Evolutionary conservation across 139 green algal genomes (phyloP).

Genomic region (Nannochloris sp.): DNA sequence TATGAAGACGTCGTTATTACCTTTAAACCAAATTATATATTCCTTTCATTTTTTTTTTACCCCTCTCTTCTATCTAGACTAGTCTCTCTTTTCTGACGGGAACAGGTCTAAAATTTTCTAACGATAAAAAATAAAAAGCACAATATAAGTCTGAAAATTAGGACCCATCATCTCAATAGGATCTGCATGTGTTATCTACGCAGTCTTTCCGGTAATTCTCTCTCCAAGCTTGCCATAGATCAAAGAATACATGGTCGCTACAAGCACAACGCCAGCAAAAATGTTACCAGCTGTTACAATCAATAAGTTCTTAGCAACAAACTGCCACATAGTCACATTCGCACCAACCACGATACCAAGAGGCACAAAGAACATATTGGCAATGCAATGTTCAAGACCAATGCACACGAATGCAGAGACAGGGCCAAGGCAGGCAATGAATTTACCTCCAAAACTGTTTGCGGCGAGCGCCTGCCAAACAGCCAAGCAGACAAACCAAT

Average conservation of each 20-base stretch:
- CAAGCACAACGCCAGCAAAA: constrained; percentile 57
- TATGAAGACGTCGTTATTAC: no score
- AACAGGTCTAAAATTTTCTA: no score
- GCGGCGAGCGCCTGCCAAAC: constrained; percentile 67
- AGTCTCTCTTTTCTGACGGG: no score
- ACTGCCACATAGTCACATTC: constrained; percentile 53
- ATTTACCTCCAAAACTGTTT: constrained; percentile 66
- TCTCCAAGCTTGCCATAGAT: constrained; percentile 44
- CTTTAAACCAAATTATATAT: no score
- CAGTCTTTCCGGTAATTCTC: constrained; percentile 22
- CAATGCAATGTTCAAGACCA: constrained; percentile 75
- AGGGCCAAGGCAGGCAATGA: constrained; percentile 61
- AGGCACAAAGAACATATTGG: constrained; percentile 75
- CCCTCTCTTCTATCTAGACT: no score
- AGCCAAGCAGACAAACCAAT: constrained; percentile 89
- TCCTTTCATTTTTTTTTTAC: no score
- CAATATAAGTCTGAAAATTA: no score
- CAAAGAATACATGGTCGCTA: constrained; percentile 51
- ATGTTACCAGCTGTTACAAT: constrained; percentile 88
- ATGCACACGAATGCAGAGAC: constrained; percentile 80
- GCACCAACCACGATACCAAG: constrained; percentile 40
- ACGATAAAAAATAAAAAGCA: no score
- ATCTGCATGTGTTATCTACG: no score
- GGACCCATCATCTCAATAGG: no score
- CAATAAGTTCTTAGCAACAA: constrained; percentile 53